phyloP scores from a whole-genome alignment of 2,329 filamentous ascomycete species.

The Lasiodiplodia gonubiensis region DNA sequence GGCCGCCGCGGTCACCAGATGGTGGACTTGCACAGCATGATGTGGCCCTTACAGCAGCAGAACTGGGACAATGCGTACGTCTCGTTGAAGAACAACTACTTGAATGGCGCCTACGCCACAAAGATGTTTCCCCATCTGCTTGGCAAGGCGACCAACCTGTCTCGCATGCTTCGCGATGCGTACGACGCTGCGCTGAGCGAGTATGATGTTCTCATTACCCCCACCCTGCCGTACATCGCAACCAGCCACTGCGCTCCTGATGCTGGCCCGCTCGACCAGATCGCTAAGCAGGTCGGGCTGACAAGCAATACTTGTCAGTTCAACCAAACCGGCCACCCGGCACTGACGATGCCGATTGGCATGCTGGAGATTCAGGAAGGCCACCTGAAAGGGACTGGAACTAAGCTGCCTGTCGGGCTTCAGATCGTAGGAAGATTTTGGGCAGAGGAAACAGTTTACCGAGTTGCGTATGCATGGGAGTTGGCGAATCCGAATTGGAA shows the following conservation, averaged over 20 bases:
- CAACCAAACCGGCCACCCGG: conserved; percentile 64
- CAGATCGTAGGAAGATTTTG: conserved; percentile 61
- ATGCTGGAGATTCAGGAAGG: conserved; percentile 47
- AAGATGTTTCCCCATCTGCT: conserved; percentile 54
- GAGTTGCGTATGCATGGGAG: conserved; percentile 57
- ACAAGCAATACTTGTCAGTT: conserved; percentile 64
- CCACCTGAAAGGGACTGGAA: conserved; percentile 28
- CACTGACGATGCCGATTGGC: conserved; percentile 59
- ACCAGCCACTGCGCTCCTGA: conserved; percentile 50
- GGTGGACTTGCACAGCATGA: conserved; percentile 57
- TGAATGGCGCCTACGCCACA: conserved; percentile 57
- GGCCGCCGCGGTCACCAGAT: conserved; percentile 58
- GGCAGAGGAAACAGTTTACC: conserved; percentile 56
- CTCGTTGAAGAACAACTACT: conserved; percentile 61
- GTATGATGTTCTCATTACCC: conserved; percentile 56
- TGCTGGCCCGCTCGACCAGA: conserved; percentile 52
- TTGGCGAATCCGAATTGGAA: conserved; percentile 10
- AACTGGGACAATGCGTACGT: conserved; percentile 60
- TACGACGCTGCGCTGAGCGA: conserved; percentile 51
- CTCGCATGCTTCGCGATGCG: conserved; percentile 53
- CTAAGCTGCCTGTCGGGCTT: conserved; percentile 58
- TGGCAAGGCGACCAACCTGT: conserved; percentile 58
- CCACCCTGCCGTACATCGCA: conserved; percentile 57
- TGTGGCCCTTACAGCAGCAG: conserved; percentile 54
- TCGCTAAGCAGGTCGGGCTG: conserved; percentile 59